Evolutionary conservation across 2,329 filamentous ascomycete species (phyloP), one percentile per base, ranked within the genome.

Genomic region (Diplodia seriata): DNA sequence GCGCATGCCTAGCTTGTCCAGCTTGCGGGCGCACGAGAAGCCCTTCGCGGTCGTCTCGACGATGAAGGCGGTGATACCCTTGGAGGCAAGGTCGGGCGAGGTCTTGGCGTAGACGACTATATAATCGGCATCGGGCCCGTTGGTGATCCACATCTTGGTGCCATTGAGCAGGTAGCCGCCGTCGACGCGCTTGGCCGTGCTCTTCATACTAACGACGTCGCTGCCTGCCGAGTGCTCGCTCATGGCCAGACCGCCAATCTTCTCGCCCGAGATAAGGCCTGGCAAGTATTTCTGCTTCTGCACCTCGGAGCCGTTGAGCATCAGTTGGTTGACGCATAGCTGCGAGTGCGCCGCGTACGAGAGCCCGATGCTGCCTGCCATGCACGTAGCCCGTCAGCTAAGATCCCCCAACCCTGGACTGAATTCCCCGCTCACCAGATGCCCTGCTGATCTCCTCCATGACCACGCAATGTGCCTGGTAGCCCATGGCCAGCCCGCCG

Each of bases 121-220:
- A 51, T 91, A 85, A 78, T 97, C 87, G n/a, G 95, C 95, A 77
- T 98, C 94, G 0, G 94, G 94, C 4, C 94, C 92, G 80, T 99
- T 99, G 70, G 94, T 99, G 77, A 99, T 99, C 94, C 94, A 99
- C 94, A 98, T 97, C 85, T 99, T 97, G 69, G 90, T 92, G 38
- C 94, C 94, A 75, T 94, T 93, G 67, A 99, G 83, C 23, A 94
- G 70, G 78, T 91, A 97, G 33, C 94, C 94, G 43, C 93, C 94
- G 74, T 95, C 91, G 12, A 92, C 91, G 71, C 87, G 85, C 77
- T 88, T 91, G 0, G 94, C 94, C 3, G 87, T 90, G 54, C 90
- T 96, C 78, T 94, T 92, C 94, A 98, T 98, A 80, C 91, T 92
- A 33, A 99, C 94, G 3, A 99, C 94, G 80, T 99, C 94, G 72